Percentiles rank a stretch among this genome's conserved stretches.
These are phyloP conservation scores for Durusdinium trenchii DNA, from an alignment of 73 alveolate species.

Conservation along the genomic window DNA sequence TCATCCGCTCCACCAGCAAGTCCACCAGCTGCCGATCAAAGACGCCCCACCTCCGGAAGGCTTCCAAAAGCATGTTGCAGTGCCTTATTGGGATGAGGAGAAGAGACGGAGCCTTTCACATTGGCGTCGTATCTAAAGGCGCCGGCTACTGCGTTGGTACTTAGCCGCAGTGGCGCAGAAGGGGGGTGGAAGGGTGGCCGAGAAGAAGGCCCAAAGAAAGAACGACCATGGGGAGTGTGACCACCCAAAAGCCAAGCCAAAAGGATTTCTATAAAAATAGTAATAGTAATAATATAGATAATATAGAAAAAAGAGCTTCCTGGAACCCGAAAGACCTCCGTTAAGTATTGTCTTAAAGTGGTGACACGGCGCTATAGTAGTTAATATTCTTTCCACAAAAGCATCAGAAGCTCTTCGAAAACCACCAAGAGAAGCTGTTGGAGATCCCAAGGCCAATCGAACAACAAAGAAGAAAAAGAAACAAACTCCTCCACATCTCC, in stretches of 20 bases:
- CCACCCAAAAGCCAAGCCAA: no score
- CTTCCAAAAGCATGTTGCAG: constrained; percentile 64
- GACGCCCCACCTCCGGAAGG: constrained; percentile 92
- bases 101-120: no score
- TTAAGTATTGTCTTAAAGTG: neutral
- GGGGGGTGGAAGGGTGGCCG: neutral
- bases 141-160: no score
- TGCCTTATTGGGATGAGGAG: no score
- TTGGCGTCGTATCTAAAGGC: no score
- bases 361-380: neutral
- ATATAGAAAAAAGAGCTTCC: no score
- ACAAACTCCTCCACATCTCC: neutral
- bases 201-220: neutral
- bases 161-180: no score
- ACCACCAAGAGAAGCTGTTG: neutral
- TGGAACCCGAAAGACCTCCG: neutral
- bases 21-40: constrained; percentile 86
- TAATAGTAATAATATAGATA: no score
- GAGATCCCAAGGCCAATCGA: neutral
- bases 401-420: no score
- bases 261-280: no score
- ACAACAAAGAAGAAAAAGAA: neutral
- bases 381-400: neutral
- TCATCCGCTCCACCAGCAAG: constrained; percentile 80
- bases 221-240: no score